phyloP scores from a whole-genome alignment of 228 moss, liverwort and hornwort species.

The Sphagnum fallax region DNA sequence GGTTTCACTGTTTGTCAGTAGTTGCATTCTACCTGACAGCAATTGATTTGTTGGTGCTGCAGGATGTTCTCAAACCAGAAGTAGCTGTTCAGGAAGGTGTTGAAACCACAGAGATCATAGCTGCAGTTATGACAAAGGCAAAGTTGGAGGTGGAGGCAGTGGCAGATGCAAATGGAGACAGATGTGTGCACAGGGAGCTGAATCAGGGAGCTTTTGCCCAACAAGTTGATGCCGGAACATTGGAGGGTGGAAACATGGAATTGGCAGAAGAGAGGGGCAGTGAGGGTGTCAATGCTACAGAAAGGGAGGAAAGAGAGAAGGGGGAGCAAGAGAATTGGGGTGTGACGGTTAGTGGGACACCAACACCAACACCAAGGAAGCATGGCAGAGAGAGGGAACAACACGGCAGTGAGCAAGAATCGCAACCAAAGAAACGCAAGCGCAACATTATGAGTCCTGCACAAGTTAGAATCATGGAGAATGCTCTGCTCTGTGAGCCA shows the following conservation, averaged over 20 bases:
- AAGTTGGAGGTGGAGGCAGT: no score
- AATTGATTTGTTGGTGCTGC: not conserved
- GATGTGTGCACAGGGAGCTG: no score
- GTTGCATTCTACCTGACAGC: no score
- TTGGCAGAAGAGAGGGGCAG: conserved; percentile 52
- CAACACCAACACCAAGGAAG: conserved; percentile 19
- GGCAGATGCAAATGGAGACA: no score
- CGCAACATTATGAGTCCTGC: conserved; percentile 61
- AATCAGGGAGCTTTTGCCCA: no score
- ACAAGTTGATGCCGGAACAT: conserved; percentile 15
- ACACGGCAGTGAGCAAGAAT: conserved; percentile 51
- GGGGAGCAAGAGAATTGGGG: conserved; percentile 53
- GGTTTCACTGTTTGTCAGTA: no score
- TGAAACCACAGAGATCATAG: no score
- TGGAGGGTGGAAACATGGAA: conserved; percentile 14
- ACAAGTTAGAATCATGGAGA: conserved; percentile 52
- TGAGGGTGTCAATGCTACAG: conserved; percentile 24
- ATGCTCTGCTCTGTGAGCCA: conserved; percentile 47
- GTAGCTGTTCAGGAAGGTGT: no score
- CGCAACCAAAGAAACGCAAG: conserved; percentile 61
- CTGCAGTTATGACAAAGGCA: no score
- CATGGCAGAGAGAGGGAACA: conserved; percentile 48
- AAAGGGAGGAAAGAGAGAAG: conserved; percentile 42
- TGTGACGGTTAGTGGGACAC: conserved; percentile 10
- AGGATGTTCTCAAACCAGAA: not conserved